Evolutionary conservation across 495 filamentous ascomycete genomes (phyloP), one percentile per base, ranked within the genome.

Genomic region (Astrothelium subdiscretum): DNA sequence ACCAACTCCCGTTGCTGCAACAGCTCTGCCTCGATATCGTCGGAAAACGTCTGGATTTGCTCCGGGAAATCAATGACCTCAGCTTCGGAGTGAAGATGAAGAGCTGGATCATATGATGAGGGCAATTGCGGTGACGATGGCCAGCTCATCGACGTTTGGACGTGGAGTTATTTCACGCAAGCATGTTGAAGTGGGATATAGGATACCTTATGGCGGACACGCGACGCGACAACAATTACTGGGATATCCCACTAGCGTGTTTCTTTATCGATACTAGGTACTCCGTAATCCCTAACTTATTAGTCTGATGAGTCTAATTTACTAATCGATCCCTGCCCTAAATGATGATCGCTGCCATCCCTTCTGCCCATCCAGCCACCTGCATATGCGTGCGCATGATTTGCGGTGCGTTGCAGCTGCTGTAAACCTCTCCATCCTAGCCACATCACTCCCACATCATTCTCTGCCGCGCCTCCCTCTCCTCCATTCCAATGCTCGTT

Each of bases 21-120:
- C 59, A 83, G 69, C 29, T 86, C 73, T 22, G 82, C 83, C 66
- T 85, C 82, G 58, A 88, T 61, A 42, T 88, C 85, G 77, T 87
- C 83, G 40, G 80, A 79, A 77, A 73, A 65, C 6, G 32, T 38
- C 32, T 38, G 32, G 32, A 6, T 38, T 38, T 6, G 13, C 32
- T 73, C 59, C 31, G 69, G 70, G 20, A 58, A 35, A 35, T 63
- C 35, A 31, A 60, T 52, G 61, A 62, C 60, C 61, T 59, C 52
- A 13, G 65, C 67, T 68, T 80, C 77, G 59, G 80, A 81, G 66
- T 81, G 76, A 31, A 83, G 77, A 62, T 78, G 70, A 32, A 81
- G 62, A 57, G 79, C 79, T 22, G 80, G 80, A 63, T 83, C 81
- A 59, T 82, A 82, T 13, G 80, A 82, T 3, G 79, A 74, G 8